Base-by-base conservation (phyloP, 106 monocot genomes). In the Vanilla planifolia region DNA sequence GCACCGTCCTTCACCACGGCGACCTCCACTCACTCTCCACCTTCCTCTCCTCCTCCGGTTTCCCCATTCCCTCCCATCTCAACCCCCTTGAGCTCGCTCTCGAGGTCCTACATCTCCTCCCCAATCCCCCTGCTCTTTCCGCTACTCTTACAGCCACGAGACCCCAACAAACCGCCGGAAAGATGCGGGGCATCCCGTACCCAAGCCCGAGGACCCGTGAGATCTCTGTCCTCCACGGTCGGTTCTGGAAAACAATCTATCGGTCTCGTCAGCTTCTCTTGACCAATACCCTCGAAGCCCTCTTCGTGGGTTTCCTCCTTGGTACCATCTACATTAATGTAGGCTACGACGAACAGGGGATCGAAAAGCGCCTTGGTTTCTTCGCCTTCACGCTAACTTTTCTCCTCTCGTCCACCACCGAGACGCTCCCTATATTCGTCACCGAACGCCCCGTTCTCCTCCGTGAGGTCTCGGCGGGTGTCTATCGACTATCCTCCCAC, bases 361-460 rank as follows among this genome's bases (percentile, higher is more conserved):
- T 77, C 46, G 70, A 78, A 46, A 96, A 96, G 64, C 59, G 96
- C 11, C 71, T 91, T 3, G 96, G 96, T 9, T 78, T 96, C 61
- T 91, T 96, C 71, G 96, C 91, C 66, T 96, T 91, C 96, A 91
- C 91, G 14, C 77, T 96, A 20, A 96, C 87, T 16, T 96, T 96
- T 63, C 90, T 96, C 46, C 81, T 96, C 68, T 87, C 96, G 17
- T 76, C 96, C 51, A 96, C 96, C 27, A 91, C 87, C 3, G 96
- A 96, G 67, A 76, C 96, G 11, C 86, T 96, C 24, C 96, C 96
- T 6, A 90, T 84, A 41, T 96, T 96, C 76, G 87, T 87, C 25
- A 55, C 59, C 33, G 91, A 96, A 64, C 72, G 96, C 37, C 84
- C 90, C 24, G 79, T 91, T 19, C 72, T 96, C 33, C 78, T 96